A percentile compares a stretch with the other conserved stretches of the same genome.
Conservation (phyloP, 23 red algal species). For the Gracilariopsis chorda region DNA sequence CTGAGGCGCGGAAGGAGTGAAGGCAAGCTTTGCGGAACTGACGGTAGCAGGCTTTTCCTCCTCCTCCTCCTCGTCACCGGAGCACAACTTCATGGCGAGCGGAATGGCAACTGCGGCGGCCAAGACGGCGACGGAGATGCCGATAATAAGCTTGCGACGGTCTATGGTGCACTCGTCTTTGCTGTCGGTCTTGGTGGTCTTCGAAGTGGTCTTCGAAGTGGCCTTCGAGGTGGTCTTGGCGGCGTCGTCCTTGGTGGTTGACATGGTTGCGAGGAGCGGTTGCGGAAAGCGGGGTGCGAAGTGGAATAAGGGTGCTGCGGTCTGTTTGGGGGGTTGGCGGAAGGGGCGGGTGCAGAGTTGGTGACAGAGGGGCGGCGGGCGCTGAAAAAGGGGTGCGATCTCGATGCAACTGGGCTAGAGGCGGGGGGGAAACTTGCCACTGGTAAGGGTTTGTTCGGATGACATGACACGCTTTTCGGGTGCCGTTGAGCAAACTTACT, state of each 20-base stretch:
- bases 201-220: background rate
- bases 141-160: conserved; percentile 29
- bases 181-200: background rate
- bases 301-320: too few relatives aligned
- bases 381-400: too few relatives aligned
- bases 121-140: conserved; percentile 10
- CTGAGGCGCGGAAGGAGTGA: background rate
- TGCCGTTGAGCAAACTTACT: too few relatives aligned
- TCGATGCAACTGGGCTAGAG: too few relatives aligned
- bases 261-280: too few relatives aligned
- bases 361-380: too few relatives aligned
- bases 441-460: too few relatives aligned
- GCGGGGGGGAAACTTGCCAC: too few relatives aligned
- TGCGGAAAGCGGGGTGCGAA: too few relatives aligned
- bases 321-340: background rate
- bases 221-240: background rate
- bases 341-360: background rate
- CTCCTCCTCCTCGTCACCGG: conserved; percentile 4
- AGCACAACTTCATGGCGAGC: background rate
- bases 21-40: background rate
- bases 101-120: conserved; percentile 28
- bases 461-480: too few relatives aligned
- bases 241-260: background rate
- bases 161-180: background rate
- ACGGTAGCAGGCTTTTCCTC: conserved; percentile 1